These are phyloP conservation scores for Trypanosomatidae sp. DNA, from an alignment of 208 protist genomes.

Conservation along the genomic window DNA sequence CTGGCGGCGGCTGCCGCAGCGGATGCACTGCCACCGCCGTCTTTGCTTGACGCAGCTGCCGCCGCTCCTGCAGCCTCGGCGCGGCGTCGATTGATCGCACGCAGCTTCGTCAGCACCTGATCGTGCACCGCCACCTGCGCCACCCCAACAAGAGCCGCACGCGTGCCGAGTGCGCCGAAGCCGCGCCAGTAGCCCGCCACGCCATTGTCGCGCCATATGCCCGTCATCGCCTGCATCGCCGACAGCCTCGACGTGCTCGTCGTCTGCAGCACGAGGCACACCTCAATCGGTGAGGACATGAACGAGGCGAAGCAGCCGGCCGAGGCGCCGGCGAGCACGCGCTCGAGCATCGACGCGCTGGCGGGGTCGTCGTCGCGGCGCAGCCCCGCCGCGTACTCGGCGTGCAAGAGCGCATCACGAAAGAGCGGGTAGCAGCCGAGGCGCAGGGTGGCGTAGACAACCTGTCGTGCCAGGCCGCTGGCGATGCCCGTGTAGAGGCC, in stretches of 20 bases:
- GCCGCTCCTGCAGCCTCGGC: too few relatives aligned
- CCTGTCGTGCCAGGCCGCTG: slow-evolving; percentile 69
- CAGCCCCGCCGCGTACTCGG: slow-evolving; percentile 22
- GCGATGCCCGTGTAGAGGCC: slow-evolving; percentile 76
- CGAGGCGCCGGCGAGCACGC: slow-evolving; percentile 54
- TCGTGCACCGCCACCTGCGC: slow-evolving; percentile 89
- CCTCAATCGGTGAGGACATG: slow-evolving; percentile 79
- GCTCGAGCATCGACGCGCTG: slow-evolving; percentile 43
- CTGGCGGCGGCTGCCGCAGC: too few relatives aligned
- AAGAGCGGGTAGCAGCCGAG: slow-evolving; percentile 87
- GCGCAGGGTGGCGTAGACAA: slow-evolving; percentile 82
- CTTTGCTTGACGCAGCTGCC: too few relatives aligned
- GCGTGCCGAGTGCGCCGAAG: slow-evolving; percentile 53
- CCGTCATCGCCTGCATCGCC: slow-evolving; percentile 14
- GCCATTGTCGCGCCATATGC: slow-evolving; percentile 36
- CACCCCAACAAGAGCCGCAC: slow-evolving; percentile 76
- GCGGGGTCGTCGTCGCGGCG: slow-evolving; percentile 24
- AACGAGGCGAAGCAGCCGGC: slow-evolving; percentile 79
- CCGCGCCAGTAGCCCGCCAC: slow-evolving; percentile 76
- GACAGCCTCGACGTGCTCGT: slow-evolving; percentile 53
- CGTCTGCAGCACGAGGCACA: slow-evolving; percentile 87
- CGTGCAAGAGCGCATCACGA: slow-evolving; percentile 52
- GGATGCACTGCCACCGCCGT: too few relatives aligned
- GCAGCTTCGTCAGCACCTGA: slow-evolving; percentile 72
- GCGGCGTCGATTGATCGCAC: slow-evolving; percentile 20